These are phyloP conservation scores for Magnolia officinalis DNA, from an alignment of 164 flowering plant genomes.

Conservation along the genomic window DNA sequence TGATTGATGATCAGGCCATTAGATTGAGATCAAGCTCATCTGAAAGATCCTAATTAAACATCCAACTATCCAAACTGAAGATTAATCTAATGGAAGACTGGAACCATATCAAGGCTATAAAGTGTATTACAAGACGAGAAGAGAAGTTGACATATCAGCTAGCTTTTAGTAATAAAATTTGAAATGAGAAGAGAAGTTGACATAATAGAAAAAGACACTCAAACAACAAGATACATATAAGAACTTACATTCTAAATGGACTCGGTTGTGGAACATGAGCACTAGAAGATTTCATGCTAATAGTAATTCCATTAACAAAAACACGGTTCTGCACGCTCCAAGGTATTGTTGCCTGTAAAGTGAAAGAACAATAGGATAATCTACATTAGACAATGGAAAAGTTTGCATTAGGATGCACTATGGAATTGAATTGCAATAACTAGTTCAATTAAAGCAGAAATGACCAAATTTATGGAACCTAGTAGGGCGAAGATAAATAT, in stretches of 20 bases:
- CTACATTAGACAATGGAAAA: background rate
- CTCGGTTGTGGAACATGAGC: background rate
- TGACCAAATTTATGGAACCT: background rate
- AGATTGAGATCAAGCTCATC: no score
- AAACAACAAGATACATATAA: background rate
- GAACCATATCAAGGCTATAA: background rate
- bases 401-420: background rate
- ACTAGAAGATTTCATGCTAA: background rate
- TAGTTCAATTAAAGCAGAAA: background rate
- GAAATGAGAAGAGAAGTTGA: background rate
- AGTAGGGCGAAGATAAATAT: no score
- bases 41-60: no score
- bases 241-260: conserved; percentile 1
- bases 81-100: background rate
- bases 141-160: background rate
- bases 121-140: background rate
- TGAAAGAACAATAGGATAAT: background rate
- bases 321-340: background rate
- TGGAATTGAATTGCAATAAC: background rate
- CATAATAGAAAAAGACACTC: background rate
- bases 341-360: background rate
- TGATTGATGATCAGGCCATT: no score
- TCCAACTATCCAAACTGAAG: no score
- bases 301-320: background rate
- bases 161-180: background rate